Base-by-base conservation (phyloP, 768 basidiomycete species). In the Amanita subjunquillea region DNA sequence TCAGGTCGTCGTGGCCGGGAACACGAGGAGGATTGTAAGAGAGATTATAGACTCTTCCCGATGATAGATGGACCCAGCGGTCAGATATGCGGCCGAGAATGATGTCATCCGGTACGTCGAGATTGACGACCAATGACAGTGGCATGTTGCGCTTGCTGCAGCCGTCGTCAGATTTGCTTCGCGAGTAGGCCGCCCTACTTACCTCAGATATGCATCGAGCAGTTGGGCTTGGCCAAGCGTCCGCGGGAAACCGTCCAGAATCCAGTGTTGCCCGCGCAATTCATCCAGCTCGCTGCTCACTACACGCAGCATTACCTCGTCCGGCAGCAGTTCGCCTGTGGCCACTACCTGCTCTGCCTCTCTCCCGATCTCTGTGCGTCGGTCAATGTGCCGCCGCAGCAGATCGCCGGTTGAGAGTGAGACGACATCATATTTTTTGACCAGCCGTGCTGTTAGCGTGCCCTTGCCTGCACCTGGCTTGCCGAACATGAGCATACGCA, bases 201-300 rank as follows among this genome's bases (percentile, higher is more conserved):
- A 87, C 86, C 75, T 75, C 48, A 94, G 77, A 65, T 90, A 79
- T 17, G 73, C 70, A 67, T 94, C 87, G 7, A 95, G 74, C 42
- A 91, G 72, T 63, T 80, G 72, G 3, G 85, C 91, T 65, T 95
- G 92, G n/a, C 75, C 79, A 2, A 91, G 68, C 9, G 91, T 95
- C 36, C 92, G 83, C 48, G 93, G 93, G 61, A 95, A 94, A 27
- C 93, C 93, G 58, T 95, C 93, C 41, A 94, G 66, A 57, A 95
- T 86, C 92, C 92, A 94, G 61, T 88, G 84, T 87, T 92, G 55
- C 23, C 34, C 32, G 32, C 34, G 74, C 48, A 89, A 69, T 13
- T 64, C 60, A 58, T 86, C 80, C 15, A 94, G 73, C 62, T 85
- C 86, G 66, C 73, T 79, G 36, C 83, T 78, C 39, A 93, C 78